Percentiles rank a stretch among this genome's conserved stretches.
These are phyloP conservation scores for Leccinum ochraceum DNA, from an alignment of 768 basidiomycete genomes.

Conservation along the genomic window DNA sequence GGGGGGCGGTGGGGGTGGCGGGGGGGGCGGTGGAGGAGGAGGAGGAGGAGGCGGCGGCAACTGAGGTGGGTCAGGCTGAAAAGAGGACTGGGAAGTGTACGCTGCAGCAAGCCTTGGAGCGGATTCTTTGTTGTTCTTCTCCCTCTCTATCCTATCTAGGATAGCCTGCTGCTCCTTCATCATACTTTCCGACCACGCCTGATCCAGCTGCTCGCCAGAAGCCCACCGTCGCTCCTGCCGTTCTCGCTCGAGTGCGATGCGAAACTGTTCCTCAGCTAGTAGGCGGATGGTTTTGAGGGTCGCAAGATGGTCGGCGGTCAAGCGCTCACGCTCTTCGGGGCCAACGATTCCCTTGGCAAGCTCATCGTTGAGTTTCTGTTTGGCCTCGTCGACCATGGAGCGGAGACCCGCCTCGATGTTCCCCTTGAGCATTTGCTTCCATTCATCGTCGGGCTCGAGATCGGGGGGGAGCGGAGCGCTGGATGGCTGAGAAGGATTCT, in stretches of 20 bases:
- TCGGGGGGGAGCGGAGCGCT: constrained; percentile 20
- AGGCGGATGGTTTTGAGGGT: constrained; percentile 46
- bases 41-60: neutral
- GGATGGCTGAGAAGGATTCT: constrained; percentile 14
- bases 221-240: constrained; percentile 52
- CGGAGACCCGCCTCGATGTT: constrained; percentile 51
- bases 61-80: constrained; percentile 7
- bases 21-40: neutral
- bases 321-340: constrained; percentile 35
- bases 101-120: neutral
- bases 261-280: constrained; percentile 49
- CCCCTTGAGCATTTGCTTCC: constrained; percentile 49
- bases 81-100: neutral
- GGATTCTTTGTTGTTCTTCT: constrained; percentile 28
- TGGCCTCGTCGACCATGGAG: constrained; percentile 57
- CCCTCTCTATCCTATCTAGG: constrained; percentile 48
- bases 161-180: constrained; percentile 45
- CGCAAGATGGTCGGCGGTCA: constrained; percentile 40
- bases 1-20: neutral
- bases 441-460: constrained; percentile 54
- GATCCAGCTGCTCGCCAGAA: constrained; percentile 37
- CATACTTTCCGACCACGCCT: constrained; percentile 35
- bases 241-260: constrained; percentile 46
- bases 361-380: constrained; percentile 54
- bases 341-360: constrained; percentile 44